Evolutionary conservation across 352 stramenopile genomes (phyloP).

Genomic region (Pythium guiyangense): DNA sequence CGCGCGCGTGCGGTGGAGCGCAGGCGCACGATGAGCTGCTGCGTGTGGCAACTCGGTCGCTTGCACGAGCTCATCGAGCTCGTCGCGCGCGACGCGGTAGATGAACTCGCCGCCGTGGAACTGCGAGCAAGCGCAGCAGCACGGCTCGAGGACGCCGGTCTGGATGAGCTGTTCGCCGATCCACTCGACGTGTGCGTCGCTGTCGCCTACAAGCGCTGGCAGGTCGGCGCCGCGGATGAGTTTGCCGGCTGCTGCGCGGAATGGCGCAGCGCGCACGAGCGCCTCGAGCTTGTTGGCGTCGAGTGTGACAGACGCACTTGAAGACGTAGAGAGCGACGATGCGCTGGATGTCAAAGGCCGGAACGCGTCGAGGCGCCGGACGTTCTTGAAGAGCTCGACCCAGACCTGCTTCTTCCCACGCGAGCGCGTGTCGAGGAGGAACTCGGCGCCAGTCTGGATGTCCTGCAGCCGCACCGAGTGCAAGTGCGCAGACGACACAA

Average conservation of each 20-base stretch:
- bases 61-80: conserved; percentile 4
- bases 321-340: neutral
- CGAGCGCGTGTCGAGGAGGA: conserved; percentile 35
- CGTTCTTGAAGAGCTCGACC: conserved; percentile 40
- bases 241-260: conserved; percentile 20
- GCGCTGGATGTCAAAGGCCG: conserved; percentile 6
- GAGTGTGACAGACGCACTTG: neutral
- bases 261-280: conserved; percentile 15
- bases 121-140: conserved; percentile 27
- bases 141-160: conserved; percentile 22
- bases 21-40: neutral
- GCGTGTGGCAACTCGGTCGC: neutral
- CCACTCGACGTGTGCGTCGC: conserved; percentile 12
- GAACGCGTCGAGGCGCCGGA: conserved; percentile 15
- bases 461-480: conserved; percentile 47
- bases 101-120: conserved; percentile 24
- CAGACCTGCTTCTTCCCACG: conserved; percentile 50
- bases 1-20: conserved; percentile 6
- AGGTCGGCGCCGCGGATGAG: conserved; percentile 29
- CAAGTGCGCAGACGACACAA: conserved; percentile 57
- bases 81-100: conserved; percentile 24
- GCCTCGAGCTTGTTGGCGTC: conserved; percentile 6
- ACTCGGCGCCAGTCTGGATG: conserved; percentile 32
- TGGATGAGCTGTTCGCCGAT: conserved; percentile 27
- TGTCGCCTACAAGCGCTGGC: conserved; percentile 20